Percentiles rank a stretch among this genome's conserved stretches.
Evolutionary conservation across 176 grass and related monocot species (phyloP).

Genomic region (Juncus effusus): DNA sequence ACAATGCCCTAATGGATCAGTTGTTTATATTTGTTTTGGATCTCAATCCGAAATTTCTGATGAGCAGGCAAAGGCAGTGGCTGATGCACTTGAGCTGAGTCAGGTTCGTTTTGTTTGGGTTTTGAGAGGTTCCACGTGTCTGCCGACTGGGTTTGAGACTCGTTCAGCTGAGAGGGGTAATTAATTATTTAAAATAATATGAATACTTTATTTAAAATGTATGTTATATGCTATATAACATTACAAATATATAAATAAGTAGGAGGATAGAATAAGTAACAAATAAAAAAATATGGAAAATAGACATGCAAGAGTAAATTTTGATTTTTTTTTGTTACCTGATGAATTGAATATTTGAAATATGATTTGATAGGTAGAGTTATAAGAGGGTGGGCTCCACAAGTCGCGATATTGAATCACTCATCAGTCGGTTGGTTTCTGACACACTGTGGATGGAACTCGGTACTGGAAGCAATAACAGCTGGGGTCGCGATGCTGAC

Average conservation of each 20-base stretch:
- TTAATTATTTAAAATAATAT: not conserved
- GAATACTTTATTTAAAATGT: too few relatives aligned
- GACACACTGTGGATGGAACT: slow-evolving; percentile 71
- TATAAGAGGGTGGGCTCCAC: slow-evolving; percentile 59
- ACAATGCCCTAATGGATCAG: slow-evolving; percentile 36
- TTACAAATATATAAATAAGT: too few relatives aligned
- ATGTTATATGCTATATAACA: too few relatives aligned
- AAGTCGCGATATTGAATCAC: slow-evolving; percentile 58
- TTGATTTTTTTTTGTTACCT: not conserved
- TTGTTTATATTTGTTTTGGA: slow-evolving; percentile 59
- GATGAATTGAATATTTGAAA: not conserved
- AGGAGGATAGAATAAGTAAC: too few relatives aligned
- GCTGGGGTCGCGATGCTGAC: slow-evolving; percentile 66
- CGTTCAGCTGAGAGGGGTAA: slow-evolving; percentile 25
- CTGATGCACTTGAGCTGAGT: slow-evolving; percentile 49
- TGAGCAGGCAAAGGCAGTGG: slow-evolving; percentile 33
- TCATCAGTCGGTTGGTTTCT: slow-evolving; percentile 56
- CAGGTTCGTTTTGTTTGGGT: slow-evolving; percentile 61
- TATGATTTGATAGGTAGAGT: slow-evolving; percentile 29
- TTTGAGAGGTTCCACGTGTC: slow-evolving; percentile 1
- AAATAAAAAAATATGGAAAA: too few relatives aligned
- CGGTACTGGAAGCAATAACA: slow-evolving; percentile 46
- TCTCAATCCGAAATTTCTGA: slow-evolving; percentile 39
- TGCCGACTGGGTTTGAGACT: slow-evolving; percentile 57
- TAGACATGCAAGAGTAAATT: too few relatives aligned